phyloP scores from a whole-genome alignment of 1,284 basidiomycete genomes.

The Tranzscheliella williamsii region DNA sequence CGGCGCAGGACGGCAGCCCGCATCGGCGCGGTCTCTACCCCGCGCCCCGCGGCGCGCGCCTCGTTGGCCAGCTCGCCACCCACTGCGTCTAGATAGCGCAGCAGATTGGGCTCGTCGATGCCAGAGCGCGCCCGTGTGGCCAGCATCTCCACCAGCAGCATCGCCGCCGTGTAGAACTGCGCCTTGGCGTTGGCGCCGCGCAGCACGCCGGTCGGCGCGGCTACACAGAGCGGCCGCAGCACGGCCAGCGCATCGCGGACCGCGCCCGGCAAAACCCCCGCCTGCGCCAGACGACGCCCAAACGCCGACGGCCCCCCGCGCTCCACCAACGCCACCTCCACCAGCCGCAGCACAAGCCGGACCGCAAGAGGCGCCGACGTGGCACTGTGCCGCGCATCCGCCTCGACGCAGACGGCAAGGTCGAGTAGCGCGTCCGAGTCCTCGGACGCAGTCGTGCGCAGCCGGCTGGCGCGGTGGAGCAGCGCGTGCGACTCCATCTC shows the following conservation, averaged over 20 bases:
- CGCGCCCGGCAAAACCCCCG: slow-evolving; percentile 23
- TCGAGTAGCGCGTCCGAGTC: slow-evolving; percentile 34
- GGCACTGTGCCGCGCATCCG: not conserved
- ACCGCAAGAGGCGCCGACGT: slow-evolving; percentile 6
- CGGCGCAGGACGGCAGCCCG: slow-evolving; percentile 19
- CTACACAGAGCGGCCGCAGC: slow-evolving; percentile 24
- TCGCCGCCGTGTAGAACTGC: slow-evolving; percentile 22
- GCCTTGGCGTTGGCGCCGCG: slow-evolving; percentile 11
- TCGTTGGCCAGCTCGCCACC: slow-evolving; percentile 24
- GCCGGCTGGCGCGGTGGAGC: slow-evolving; percentile 24
- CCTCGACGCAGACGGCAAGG: slow-evolving; percentile 5
- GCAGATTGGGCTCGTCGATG: slow-evolving; percentile 44
- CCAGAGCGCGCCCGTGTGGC: slow-evolving; percentile 23
- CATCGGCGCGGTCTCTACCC: slow-evolving; percentile 29
- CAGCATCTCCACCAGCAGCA: slow-evolving; percentile 32
- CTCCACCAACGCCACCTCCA: slow-evolving; percentile 20
- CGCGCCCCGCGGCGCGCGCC: slow-evolving; percentile 18
- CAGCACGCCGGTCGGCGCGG: slow-evolving; percentile 22
- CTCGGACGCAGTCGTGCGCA: slow-evolving; percentile 26
- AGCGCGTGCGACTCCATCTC: slow-evolving; percentile 32
- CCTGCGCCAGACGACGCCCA: slow-evolving; percentile 19
- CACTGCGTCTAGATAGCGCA: slow-evolving; percentile 35
- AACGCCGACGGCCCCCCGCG: slow-evolving; percentile 5
- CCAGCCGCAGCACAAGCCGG: slow-evolving; percentile 13
- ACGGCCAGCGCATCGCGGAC: slow-evolving; percentile 22